Base-by-base conservation (phyloP, 2,329 filamentous ascomycete genomes). In the Drechslerella coelobrocha region DNA sequence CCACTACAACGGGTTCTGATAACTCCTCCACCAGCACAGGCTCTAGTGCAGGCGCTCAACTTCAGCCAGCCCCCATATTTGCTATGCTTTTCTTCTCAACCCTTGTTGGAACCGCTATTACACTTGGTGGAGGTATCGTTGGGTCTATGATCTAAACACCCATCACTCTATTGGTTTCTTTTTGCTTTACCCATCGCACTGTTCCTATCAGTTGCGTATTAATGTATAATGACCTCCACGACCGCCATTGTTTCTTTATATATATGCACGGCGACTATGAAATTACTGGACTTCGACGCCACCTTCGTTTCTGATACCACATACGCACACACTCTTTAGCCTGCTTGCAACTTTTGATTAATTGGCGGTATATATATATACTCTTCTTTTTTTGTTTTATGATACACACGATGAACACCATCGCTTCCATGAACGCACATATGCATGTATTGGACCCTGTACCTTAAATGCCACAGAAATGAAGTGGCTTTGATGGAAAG, bases 211-310 rank as follows among this genome's bases (percentile, higher is more conserved):
- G n/a, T n/a, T n/a, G n/a, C n/a, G n/a, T 23, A 2, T 37, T 71
- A 71, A 71, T 71, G 39, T 71, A 41, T 71, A 71, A 71, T 71
- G 41, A 39, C 39, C n/a, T 43, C 23, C 10, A 37, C 21, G 19
- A 51, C 29, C 48, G 12, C 19, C n/a, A 24, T 31, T 29, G 5
- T 24, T 34, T 26, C 19, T 26, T 9, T 21, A 24, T 39, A 19
- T 7, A 56, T 29, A 39, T 29, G 23, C 26, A 21, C 27, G 10
- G n/a, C 21, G 14, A 37, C 9, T 2, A 53, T 47, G 37, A 23
- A 29, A 1, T 47, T 52, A 37, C 12, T 61, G 9, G 10, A 34
- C 17, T 12, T 59, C 26, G 14, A 21, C 14, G 39, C 51, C 24
- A 9, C 43, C 24, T 50, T 23, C 37, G n/a, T 45, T 19, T 45